Percentiles rank a stretch among this genome's conserved stretches.
These are phyloP conservation scores for Fusarium agapanthi DNA, from an alignment of 2,329 filamentous ascomycete genomes.

Conservation along the genomic window DNA sequence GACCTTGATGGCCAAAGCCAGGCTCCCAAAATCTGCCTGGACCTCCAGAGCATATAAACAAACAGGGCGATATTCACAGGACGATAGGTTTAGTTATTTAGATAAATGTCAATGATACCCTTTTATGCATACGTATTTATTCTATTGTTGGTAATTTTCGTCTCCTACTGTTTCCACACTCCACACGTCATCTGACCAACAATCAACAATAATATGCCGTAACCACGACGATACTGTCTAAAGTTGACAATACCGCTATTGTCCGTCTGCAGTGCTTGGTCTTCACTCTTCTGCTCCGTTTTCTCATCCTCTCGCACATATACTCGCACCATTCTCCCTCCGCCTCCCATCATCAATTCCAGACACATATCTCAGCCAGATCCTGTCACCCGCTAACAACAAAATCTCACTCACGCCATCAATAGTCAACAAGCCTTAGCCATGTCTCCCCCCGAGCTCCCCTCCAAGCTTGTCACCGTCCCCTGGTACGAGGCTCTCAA, in stretches of 20 bases:
- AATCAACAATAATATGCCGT: background rate
- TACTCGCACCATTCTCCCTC: background rate
- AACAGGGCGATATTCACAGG: background rate
- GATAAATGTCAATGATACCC: conserved; percentile 34
- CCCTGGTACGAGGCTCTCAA: conserved; percentile 6
- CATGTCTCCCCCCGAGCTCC: conserved; percentile 20
- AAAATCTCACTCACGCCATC: background rate
- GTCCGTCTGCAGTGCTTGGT: background rate
- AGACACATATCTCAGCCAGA: background rate
- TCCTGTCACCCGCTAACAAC: background rate
- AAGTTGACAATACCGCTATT: background rate
- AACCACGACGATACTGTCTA: background rate
- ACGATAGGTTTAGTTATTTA: background rate
- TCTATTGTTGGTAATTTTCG: background rate
- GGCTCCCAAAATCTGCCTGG: background rate
- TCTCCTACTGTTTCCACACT: background rate
- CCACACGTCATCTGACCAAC: background rate
- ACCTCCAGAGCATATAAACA: background rate
- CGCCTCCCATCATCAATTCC: background rate
- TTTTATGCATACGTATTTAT: conserved; percentile 5
- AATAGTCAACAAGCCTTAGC: background rate
- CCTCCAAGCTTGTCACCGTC: conserved; percentile 21
- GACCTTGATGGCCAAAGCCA: background rate
- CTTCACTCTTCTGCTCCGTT: background rate
- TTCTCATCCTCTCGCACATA: background rate